Evolutionary conservation across 768 basidiomycete species (phyloP), one percentile per base, ranked within the genome.

Genomic region (Porphyrellus cyaneotinctus): DNA sequence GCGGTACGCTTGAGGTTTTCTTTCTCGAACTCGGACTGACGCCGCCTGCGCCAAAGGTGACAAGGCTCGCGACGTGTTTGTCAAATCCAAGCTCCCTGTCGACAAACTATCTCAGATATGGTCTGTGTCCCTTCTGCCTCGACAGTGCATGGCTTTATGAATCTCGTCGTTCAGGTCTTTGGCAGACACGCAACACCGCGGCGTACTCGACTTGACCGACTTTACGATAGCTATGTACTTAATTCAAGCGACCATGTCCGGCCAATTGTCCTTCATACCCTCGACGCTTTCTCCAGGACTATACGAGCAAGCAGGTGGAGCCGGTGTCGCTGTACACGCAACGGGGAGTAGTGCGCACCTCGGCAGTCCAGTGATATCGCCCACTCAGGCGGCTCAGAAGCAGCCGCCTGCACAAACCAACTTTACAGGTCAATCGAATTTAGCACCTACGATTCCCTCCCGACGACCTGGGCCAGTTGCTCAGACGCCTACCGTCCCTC

Each of bases 191-290:
- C 89, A 95, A 70, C 82, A 88, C 59, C 81, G 97, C 55, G 95
- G 97, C 47, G 75, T 79, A 13, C 84, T 99, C 54, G 97, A 99
- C 68, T 74, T 83, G 15, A 78, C 87, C 41, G 97, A 99, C 71
- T 99, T 99, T 66, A 86, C 88, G 54, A 83, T 99, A 63, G 97
- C 87, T 36, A 95, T 97, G 94, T 92, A 91, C 70, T 82, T 97
- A 65, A 94, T 98, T 58, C 94, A 97, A 70, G 87, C 82, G n/a
- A 74, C 81, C 35, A 97, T 97, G 94, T 83, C 87, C 48, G 81
- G 81, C 50, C 80, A 86, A 56, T 73, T 91, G 50, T 74, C 84
- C 47, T 78, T 78, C 54, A 78, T 95, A 45, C 94, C 94, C 32
- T 69, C 79, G 7, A 72, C 78, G 3, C 78, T 98, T 17, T 93